Evolutionary conservation across 495 filamentous ascomycete genomes (phyloP), one percentile per base, ranked within the genome.

Genomic region (Lophium mytilinum): DNA sequence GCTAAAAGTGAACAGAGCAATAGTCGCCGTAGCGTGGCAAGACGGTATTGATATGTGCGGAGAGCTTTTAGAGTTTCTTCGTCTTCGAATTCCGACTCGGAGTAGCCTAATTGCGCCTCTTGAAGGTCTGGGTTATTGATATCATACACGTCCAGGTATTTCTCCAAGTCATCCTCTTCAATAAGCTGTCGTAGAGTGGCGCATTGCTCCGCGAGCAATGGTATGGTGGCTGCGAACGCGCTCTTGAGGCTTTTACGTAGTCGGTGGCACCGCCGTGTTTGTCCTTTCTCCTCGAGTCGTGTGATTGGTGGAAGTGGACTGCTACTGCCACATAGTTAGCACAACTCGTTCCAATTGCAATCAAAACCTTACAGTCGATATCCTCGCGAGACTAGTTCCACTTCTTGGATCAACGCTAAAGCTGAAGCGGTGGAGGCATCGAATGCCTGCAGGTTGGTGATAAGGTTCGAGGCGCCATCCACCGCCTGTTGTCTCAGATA

Each of bases 101-200:
- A 71, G 43, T 84, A 80, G 3, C 80, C 80, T 19, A 78, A 68
- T 54, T 82, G 75, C 4, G 84, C 82, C 53, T 87, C 85, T 47
- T 78, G 76, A 12, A 91, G 77, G 62, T 97, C 91, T 35, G 82
- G 80, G 46, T 85, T 77, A 52, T 80, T 88, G 56, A 97, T 84
- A 64, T 97, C 90, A 62, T 96, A 96, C 37, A 96, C 85, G 63
- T 95, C 90, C 57, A 88, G 83, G 67, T 90, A 95, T 72, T 88
- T 93, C 48, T 90, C 91, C 12, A 95, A 74, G 63, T 95, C 87
- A 46, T 83, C 75, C 60, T 85, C 79, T 66, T 90, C 83, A 1
- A 88, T 81, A 36, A 95, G 80, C 6, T 80, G 81, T 65, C 84
- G 84, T 33, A 96, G 71, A 8, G 74, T 76, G 35, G 76, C 74